Evolutionary conservation across 1,139 yeast species (phyloP).

Genomic region (Oligophagozyma castellii): DNA sequence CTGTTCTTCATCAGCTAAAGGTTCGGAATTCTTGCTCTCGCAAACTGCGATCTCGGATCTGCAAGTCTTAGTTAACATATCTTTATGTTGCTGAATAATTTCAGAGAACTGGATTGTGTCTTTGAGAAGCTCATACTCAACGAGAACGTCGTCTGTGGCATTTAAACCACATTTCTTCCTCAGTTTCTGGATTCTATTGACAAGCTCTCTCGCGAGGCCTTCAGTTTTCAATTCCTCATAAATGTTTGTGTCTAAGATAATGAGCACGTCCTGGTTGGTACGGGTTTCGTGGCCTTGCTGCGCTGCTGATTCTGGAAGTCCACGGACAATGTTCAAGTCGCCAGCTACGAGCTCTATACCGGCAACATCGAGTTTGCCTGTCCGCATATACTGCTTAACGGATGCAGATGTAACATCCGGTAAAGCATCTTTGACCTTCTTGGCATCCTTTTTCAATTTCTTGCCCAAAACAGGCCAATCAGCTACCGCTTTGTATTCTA

Average conservation of each 20-base stretch:
- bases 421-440: constrained; percentile 86
- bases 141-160: constrained; percentile 88
- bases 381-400: constrained; percentile 59
- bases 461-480: constrained; percentile 99
- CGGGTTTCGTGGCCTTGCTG: constrained; percentile 70
- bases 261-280: constrained; percentile 75
- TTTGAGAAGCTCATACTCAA: constrained; percentile 58
- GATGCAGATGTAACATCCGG: constrained; percentile 70
- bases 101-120: constrained; percentile 59
- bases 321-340: constrained; percentile 83
- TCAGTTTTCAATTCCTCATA: constrained; percentile 84
- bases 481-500: constrained; percentile 85
- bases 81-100: constrained; percentile 53
- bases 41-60: constrained; percentile 32
- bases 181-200: constrained; percentile 93
- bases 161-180: constrained; percentile 93
- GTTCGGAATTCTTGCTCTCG: constrained; percentile 28
- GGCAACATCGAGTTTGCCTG: constrained; percentile 71
- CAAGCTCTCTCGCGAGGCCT: constrained; percentile 91
- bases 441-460: constrained; percentile 87
- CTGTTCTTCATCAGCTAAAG: constrained; percentile 85
- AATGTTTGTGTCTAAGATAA: constrained; percentile 76
- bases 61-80: constrained; percentile 62
- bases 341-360: constrained; percentile 80
- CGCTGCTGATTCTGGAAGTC: constrained; percentile 53